phyloP scores from a whole-genome alignment of 176 grass and related monocot genomes.

The Rhipidocladum racemiflorum region DNA sequence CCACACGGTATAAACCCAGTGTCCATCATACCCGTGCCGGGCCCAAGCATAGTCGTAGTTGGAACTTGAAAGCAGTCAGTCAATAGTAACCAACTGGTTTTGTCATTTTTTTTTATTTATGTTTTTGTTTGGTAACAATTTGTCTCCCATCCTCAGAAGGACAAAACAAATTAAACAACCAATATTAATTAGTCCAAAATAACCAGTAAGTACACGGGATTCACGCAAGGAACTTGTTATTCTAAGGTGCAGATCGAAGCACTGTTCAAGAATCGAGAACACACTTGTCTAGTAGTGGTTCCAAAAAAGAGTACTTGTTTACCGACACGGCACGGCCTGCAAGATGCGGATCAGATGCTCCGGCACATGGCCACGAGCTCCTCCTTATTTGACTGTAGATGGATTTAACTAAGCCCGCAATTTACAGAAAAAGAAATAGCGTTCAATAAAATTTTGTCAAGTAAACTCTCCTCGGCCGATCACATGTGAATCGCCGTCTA shows the following conservation, averaged over 20 bases:
- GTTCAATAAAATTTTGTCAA: not conserved
- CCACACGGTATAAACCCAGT: too few relatives aligned
- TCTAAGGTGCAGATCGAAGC: constrained; percentile 29
- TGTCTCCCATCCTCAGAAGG: constrained; percentile 16
- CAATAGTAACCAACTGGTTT: too few relatives aligned
- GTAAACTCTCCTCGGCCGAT: constrained; percentile 20
- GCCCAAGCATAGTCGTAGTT: too few relatives aligned
- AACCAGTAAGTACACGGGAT: constrained; percentile 17
- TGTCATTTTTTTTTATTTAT: too few relatives aligned
- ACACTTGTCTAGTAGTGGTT: constrained; percentile 44
- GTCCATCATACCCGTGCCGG: too few relatives aligned
- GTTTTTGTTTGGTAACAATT: constrained; percentile 10
- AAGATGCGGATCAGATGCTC: constrained; percentile 51
- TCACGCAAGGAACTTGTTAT: constrained; percentile 27
- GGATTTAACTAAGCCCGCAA: constrained; percentile 20
- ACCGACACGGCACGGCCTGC: too few relatives aligned
- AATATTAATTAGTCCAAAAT: constrained; percentile 15
- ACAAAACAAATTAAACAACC: constrained; percentile 29
- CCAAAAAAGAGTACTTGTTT: constrained; percentile 45
- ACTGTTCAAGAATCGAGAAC: constrained; percentile 42
- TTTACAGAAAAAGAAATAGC: too few relatives aligned
- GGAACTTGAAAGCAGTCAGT: too few relatives aligned
- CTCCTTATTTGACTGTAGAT: constrained; percentile 38
- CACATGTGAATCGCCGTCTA: constrained; percentile 10
- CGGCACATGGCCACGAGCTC: constrained; percentile 37